Percentiles rank a stretch among this genome's conserved stretches.
These are phyloP conservation scores for Lachnellula occidentalis DNA, from an alignment of 2,329 filamentous ascomycete genomes.

Conservation along the genomic window DNA sequence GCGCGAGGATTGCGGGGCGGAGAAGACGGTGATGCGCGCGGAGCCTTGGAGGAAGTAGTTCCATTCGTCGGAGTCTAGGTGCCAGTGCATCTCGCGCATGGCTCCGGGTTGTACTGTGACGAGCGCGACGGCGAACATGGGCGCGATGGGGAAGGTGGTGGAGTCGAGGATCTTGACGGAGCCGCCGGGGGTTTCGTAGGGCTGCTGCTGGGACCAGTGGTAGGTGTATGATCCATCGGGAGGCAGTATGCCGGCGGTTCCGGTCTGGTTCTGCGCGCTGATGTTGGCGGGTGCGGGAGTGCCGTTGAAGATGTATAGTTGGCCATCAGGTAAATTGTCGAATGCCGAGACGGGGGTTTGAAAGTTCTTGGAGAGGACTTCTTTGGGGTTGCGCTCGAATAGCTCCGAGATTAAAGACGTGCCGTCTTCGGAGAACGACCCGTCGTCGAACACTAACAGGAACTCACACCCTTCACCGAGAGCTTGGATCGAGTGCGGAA, in stretches of 20 bases:
- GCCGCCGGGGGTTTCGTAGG: slow-evolving; percentile 48
- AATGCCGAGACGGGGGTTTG: slow-evolving; percentile 43
- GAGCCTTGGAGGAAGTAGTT: slow-evolving; percentile 52
- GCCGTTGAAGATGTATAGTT: slow-evolving; percentile 50
- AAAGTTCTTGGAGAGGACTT: slow-evolving; percentile 50
- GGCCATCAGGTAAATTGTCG: slow-evolving; percentile 39
- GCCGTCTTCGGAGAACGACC: slow-evolving; percentile 52
- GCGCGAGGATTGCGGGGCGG: slow-evolving; percentile 42
- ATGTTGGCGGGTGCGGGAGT: slow-evolving; percentile 42
- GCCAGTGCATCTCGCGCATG: slow-evolving; percentile 61
- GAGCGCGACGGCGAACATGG: slow-evolving; percentile 49
- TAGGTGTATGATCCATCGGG: slow-evolving; percentile 40
- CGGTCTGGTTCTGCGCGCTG: slow-evolving; percentile 41
- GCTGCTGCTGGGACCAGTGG: slow-evolving; percentile 40
- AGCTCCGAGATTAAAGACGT: slow-evolving; percentile 46
- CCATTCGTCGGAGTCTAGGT: slow-evolving; percentile 56
- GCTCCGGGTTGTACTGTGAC: slow-evolving; percentile 56
- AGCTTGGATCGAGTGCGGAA: slow-evolving; percentile 49
- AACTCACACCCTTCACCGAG: slow-evolving; percentile 52
- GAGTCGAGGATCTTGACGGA: slow-evolving; percentile 56
- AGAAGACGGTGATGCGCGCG: slow-evolving; percentile 51
- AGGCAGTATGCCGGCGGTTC: slow-evolving; percentile 37
- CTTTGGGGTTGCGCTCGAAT: slow-evolving; percentile 29
- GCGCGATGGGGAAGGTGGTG: slow-evolving; percentile 50
- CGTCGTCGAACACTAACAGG: slow-evolving; percentile 55